phyloP scores from a whole-genome alignment of 768 basidiomycete species.

The Xanthoconium stramineum region DNA sequence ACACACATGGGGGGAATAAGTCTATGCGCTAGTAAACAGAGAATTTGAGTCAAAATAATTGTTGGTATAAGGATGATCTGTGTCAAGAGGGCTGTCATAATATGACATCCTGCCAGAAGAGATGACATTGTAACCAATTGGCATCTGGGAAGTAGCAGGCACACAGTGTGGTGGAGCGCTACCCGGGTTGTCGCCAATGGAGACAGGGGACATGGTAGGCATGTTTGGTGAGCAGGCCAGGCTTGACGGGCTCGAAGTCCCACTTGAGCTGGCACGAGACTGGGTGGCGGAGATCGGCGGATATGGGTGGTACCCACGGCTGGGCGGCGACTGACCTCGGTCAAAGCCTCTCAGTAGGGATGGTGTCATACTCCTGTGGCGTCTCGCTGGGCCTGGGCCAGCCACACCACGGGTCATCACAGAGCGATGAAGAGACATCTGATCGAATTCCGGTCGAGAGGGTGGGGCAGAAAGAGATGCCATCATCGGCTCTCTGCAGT shows the following conservation, averaged over 20 bases:
- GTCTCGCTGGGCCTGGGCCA: conserved; percentile 67
- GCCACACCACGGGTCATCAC: conserved; percentile 32
- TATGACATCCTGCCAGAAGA: conserved; percentile 26
- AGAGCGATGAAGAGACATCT: conserved; percentile 26
- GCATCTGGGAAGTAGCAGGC: conserved; percentile 14
- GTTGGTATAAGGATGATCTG: conserved; percentile 18
- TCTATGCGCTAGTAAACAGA: conserved; percentile 25
- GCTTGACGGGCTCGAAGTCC: conserved; percentile 30
- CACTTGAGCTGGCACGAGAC: conserved; percentile 29
- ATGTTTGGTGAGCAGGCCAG: conserved; percentile 29
- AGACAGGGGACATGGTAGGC: conserved; percentile 19
- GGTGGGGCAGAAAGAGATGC: conserved; percentile 55
- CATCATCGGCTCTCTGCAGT: conserved; percentile 47
- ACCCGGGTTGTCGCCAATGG: conserved; percentile 12
- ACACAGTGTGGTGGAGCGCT: conserved; percentile 23
- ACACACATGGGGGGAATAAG: background rate
- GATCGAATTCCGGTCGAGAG: conserved; percentile 65
- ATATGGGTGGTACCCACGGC: conserved; percentile 58
- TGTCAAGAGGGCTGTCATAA: conserved; percentile 25
- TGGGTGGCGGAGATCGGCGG: conserved; percentile 28
- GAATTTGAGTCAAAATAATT: conserved; percentile 22
- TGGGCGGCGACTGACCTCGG: conserved; percentile 45
- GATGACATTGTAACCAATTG: conserved; percentile 22
- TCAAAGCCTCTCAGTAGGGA: conserved; percentile 51
- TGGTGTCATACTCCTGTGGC: conserved; percentile 78